Conservation (phyloP, 192 early-diverging fungal species). For the Podochytrium sp. region DNA sequence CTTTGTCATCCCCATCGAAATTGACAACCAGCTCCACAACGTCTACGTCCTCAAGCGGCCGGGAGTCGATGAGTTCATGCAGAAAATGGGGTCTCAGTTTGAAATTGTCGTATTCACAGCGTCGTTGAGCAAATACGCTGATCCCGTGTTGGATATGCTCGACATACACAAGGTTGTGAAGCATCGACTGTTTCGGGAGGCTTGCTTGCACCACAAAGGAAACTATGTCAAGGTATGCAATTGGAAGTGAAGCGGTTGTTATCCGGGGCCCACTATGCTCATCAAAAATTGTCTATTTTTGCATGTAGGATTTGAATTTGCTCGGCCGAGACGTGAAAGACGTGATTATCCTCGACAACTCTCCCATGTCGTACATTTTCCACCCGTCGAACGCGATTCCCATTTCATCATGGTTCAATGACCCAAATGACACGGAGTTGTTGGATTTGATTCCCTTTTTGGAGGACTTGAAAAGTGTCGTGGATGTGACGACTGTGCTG, state of each 20-base stretch:
- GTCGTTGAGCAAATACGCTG: slow-evolving; percentile 90
- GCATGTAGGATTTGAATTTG: slow-evolving; percentile 75
- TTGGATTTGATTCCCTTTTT: slow-evolving; percentile 93
- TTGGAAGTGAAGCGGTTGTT: neutral
- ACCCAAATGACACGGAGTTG: slow-evolving; percentile 94
- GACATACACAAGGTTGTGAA: slow-evolving; percentile 84
- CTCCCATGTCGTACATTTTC: slow-evolving; percentile 93
- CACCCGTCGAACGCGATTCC: slow-evolving; percentile 96
- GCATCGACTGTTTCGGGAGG: slow-evolving; percentile 95
- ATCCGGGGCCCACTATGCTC: neutral
- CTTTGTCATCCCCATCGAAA: slow-evolving; percentile 90
- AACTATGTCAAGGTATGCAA: slow-evolving; percentile 87
- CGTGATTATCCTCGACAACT: slow-evolving; percentile 95
- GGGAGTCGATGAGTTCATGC: slow-evolving; percentile 92
- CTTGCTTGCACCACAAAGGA: slow-evolving; percentile 92
- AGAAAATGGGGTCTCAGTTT: slow-evolving; percentile 81
- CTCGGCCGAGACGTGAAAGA: slow-evolving; percentile 83
- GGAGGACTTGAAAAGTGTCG: slow-evolving; percentile 84
- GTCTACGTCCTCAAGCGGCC: slow-evolving; percentile 97
- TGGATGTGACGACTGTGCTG: slow-evolving; percentile 85
- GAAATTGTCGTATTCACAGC: slow-evolving; percentile 97
- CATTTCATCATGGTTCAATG: slow-evolving; percentile 95
- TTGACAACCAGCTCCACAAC: slow-evolving; percentile 87
- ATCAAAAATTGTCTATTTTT: neutral
- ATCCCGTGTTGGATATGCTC: slow-evolving; percentile 94